Conservation (phyloP, 2,329 filamentous ascomycete species). For the Calcarisporium arbuscula region DNA sequence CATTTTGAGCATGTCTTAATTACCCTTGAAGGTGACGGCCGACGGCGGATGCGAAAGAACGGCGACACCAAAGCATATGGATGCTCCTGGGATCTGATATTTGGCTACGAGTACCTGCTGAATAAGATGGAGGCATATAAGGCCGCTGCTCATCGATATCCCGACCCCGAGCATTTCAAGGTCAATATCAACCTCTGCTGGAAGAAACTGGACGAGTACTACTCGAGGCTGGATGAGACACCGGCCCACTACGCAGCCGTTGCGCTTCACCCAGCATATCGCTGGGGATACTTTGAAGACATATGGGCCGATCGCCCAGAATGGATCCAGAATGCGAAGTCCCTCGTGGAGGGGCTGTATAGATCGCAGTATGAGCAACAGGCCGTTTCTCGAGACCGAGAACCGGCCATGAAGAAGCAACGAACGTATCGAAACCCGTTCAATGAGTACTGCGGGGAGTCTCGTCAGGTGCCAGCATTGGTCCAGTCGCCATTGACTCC, state of each 20-base stretch:
- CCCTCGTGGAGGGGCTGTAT: not conserved
- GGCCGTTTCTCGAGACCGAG: not conserved
- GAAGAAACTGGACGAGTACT: conserved; percentile 3
- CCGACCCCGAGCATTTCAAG: conserved; percentile 3
- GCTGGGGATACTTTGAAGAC: conserved; percentile 1
- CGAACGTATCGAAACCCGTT: not conserved
- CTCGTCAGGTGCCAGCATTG: not conserved
- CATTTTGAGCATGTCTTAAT: not conserved
- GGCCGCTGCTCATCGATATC: conserved; percentile 1
- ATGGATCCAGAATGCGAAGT: not conserved
- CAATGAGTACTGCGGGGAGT: no score
- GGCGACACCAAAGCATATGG: conserved; percentile 1
- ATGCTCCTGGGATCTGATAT: not conserved
- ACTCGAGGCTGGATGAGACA: not conserved
- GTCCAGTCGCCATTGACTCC: not conserved
- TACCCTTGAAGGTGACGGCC: not conserved
- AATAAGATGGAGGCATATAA: conserved; percentile 1
- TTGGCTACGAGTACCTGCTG: not conserved
- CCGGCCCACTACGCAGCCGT: conserved; percentile 1
- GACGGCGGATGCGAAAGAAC: not conserved
- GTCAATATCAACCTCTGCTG: conserved; percentile 3
- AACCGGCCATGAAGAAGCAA: not conserved
- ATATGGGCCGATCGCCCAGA: not conserved
- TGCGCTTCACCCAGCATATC: conserved; percentile 1
- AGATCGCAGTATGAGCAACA: not conserved